Percentiles rank a stretch among this genome's conserved stretches.
These are phyloP conservation scores for Evernia prunastri DNA, from an alignment of 495 filamentous ascomycete genomes.

Conservation along the genomic window DNA sequence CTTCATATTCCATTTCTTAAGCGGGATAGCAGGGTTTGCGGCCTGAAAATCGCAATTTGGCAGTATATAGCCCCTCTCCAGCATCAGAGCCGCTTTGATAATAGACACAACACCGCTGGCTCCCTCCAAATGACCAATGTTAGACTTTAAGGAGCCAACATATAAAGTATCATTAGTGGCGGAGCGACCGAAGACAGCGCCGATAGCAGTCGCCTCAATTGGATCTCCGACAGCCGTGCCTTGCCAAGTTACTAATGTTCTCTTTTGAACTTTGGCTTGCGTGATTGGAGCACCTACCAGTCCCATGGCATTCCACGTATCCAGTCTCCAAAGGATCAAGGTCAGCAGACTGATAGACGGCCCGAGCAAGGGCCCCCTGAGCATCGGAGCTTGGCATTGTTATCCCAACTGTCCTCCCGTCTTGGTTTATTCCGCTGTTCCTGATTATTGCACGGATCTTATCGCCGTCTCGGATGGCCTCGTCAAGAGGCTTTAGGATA, in stretches of 20 bases:
- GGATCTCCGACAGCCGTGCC: constrained; percentile 36
- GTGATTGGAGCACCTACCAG: not conserved
- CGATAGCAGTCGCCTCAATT: constrained; percentile 33
- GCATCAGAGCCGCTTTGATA: constrained; percentile 43
- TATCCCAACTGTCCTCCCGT: constrained; percentile 41
- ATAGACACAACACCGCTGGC: constrained; percentile 31
- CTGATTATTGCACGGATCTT: constrained; percentile 40
- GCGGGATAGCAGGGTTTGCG: constrained; percentile 35
- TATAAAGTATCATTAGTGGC: constrained; percentile 14
- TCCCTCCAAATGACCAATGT: constrained; percentile 20
- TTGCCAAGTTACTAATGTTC: constrained; percentile 2
- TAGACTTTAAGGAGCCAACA: constrained; percentile 8
- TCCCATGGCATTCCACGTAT: constrained; percentile 32
- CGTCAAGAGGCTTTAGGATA: constrained; percentile 33
- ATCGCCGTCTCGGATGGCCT: constrained; percentile 37
- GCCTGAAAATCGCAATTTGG: constrained; percentile 44
- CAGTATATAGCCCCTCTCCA: constrained; percentile 41
- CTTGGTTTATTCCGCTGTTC: constrained; percentile 30
- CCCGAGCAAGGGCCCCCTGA: constrained; percentile 48
- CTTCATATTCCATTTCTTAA: constrained; percentile 11
- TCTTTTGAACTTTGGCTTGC: not conserved
- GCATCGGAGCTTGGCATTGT: constrained; percentile 49
- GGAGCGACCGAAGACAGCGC: constrained; percentile 34
- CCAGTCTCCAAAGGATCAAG: constrained; percentile 38
- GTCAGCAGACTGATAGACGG: constrained; percentile 43